A percentile compares a stretch with the other conserved stretches of the same genome.
Evolutionary conservation across 345 rosid species (phyloP).

Genomic region (Brassica cretica): DNA sequence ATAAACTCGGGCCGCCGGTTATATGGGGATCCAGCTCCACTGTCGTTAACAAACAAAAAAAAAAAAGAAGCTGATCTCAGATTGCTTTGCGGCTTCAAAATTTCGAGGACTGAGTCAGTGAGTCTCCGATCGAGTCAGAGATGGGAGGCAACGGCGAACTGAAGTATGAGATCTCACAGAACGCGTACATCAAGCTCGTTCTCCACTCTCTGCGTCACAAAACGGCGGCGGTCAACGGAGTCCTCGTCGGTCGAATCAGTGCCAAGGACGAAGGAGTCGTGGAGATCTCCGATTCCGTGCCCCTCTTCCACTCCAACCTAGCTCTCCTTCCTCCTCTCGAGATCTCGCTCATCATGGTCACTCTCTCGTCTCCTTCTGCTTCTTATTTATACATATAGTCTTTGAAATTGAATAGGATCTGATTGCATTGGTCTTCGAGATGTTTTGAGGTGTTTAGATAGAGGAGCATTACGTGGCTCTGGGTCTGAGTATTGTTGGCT

Average conservation of each 20-base stretch:
- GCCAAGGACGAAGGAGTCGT: slow-evolving; percentile 50
- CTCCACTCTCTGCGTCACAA: slow-evolving; percentile 81
- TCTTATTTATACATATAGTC: too few relatives aligned
- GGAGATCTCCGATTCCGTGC: slow-evolving; percentile 83
- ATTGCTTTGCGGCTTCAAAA: background rate
- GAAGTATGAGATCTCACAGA: slow-evolving; percentile 75
- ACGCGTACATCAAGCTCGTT: slow-evolving; percentile 83
- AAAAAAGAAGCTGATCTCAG: background rate
- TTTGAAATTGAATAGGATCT: background rate
- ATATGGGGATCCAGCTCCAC: background rate
- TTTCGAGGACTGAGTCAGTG: background rate
- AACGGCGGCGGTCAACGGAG: slow-evolving; percentile 83
- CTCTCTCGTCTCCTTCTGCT: background rate
- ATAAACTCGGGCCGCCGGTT: background rate
- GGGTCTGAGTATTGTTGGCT: slow-evolving; percentile 79
- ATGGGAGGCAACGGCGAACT: slow-evolving; percentile 8
- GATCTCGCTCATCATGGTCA: slow-evolving; percentile 90
- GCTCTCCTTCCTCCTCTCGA: slow-evolving; percentile 90
- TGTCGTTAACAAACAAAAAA: background rate
- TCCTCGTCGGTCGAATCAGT: slow-evolving; percentile 65
- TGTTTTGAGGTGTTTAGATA: slow-evolving; percentile 49
- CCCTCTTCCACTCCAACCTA: slow-evolving; percentile 89
- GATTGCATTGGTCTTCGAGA: background rate
- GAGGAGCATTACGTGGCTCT: slow-evolving; percentile 72
- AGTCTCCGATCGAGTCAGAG: background rate